Conservation (phyloP, 2,329 filamentous ascomycete genomes). For the Myriosclerotinia scirpicola region DNA sequence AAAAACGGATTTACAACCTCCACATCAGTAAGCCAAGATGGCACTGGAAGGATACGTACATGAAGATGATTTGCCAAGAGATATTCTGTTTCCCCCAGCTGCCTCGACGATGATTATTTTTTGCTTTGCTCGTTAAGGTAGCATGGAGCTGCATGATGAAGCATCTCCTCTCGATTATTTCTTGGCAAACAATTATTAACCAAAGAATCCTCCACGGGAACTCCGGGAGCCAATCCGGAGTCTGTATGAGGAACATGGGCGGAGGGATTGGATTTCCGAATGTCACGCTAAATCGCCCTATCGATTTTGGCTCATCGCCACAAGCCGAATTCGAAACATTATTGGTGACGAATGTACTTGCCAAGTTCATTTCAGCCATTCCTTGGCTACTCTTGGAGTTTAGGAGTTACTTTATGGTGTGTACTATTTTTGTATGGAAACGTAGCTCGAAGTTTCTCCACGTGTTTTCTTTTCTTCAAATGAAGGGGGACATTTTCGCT, state of each 20-base stretch:
- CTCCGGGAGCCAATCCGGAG: constrained; percentile 15
- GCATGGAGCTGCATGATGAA: too few species aligned
- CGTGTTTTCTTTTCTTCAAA: background rate
- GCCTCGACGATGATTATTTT: background rate
- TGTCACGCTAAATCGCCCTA: constrained; percentile 2
- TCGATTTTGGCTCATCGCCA: background rate
- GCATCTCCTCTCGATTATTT: background rate
- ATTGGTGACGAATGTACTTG: background rate
- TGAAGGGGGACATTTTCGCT: constrained; percentile 6
- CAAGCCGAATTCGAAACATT: background rate
- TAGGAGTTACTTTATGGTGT: background rate
- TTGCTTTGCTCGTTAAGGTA: too few species aligned
- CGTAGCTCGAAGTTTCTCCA: background rate
- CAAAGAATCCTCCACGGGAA: constrained; percentile 15
- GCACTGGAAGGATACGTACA: constrained; percentile 15
- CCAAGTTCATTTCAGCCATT: background rate
- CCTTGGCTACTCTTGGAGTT: background rate
- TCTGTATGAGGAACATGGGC: constrained; percentile 8
- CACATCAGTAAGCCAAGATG: constrained; percentile 19
- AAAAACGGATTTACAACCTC: constrained; percentile 20
- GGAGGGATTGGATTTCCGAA: constrained; percentile 3
- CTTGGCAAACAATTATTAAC: constrained; percentile 11
- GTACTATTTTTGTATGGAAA: background rate
- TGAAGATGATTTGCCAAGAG: constrained; percentile 13
- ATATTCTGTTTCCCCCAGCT: constrained; percentile 6